A percentile compares a stretch with the other conserved stretches of the same genome.
phyloP scores from a whole-genome alignment of 108 stramenopile species.

The Thalassiosira profunda region DNA sequence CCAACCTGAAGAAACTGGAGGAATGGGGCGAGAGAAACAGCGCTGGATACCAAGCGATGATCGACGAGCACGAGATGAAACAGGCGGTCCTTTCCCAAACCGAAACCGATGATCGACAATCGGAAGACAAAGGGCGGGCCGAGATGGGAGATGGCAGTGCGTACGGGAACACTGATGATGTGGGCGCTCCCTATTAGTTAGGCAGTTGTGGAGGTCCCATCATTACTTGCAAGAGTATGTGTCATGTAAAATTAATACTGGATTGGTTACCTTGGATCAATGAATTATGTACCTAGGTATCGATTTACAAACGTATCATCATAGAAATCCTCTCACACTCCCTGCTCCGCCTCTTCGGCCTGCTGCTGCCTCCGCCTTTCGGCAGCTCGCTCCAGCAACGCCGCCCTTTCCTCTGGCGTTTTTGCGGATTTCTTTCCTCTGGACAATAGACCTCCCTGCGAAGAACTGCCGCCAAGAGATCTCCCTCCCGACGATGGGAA shows the following conservation, averaged over 20 bases:
- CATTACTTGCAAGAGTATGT: no score
- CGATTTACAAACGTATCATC: no score
- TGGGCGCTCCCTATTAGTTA: no score
- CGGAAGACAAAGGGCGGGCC: no score
- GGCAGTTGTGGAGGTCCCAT: no score
- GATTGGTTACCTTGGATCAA: no score
- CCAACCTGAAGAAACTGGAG: conserved; percentile 27
- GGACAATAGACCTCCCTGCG: conserved; percentile 34
- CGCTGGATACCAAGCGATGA: conserved; percentile 21
- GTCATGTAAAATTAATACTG: no score
- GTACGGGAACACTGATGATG: no score
- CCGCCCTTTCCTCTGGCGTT: conserved; percentile 55
- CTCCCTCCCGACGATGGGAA: conserved; percentile 47
- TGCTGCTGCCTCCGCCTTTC: conserved; percentile 53
- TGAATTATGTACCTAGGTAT: no score
- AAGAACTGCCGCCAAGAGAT: conserved; percentile 39
- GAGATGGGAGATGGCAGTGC: no score
- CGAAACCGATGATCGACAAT: background rate
- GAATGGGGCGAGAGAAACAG: conserved; percentile 38
- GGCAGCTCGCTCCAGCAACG: conserved; percentile 43
- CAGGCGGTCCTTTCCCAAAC: background rate
- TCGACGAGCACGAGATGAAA: conserved; percentile 9
- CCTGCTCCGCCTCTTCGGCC: conserved; percentile 27
- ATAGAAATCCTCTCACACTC: conserved; percentile 43
- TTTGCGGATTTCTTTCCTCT: conserved; percentile 43